Conservation (phyloP, 2,329 filamentous ascomycete species). For the Claviceps maximensis region DNA sequence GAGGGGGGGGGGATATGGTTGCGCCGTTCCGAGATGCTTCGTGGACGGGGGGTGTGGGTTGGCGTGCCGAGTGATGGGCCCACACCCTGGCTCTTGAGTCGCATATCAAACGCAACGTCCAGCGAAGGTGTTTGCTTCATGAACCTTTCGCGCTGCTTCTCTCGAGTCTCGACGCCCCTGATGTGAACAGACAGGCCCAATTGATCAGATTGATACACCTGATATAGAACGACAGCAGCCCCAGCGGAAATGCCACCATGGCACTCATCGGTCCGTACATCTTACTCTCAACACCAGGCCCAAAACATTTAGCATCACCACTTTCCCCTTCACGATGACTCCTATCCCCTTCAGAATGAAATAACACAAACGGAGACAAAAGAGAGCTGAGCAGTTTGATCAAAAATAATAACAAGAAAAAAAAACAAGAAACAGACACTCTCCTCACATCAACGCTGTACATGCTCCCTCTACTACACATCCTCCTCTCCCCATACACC, state of each 20-base stretch:
- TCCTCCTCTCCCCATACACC: conserved; percentile 69
- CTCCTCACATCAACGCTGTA: conserved; percentile 22
- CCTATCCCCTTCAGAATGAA: neutral
- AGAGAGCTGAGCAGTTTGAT: neutral
- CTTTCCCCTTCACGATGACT: neutral
- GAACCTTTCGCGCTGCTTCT: too few species aligned
- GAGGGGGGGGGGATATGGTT: conserved; percentile 19
- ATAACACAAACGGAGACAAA: neutral
- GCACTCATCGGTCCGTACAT: conserved; percentile 10
- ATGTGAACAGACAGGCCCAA: too few species aligned
- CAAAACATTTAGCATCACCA: neutral
- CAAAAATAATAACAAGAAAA: neutral
- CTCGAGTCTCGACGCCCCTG: too few species aligned
- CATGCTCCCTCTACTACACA: conserved; percentile 53
- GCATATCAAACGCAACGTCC: neutral
- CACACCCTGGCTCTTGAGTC: neutral
- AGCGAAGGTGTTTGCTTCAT: neutral
- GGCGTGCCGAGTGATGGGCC: neutral
- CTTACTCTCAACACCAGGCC: neutral
- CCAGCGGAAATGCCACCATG: conserved; percentile 8
- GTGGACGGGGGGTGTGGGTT: neutral
- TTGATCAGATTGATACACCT: neutral
- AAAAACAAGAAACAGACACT: conserved; percentile 10
- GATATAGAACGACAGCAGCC: neutral
- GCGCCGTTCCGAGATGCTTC: conserved; percentile 18